These are phyloP conservation scores for Triglochin maritima DNA, from an alignment of 106 monocot species.

Conservation along the genomic window DNA sequence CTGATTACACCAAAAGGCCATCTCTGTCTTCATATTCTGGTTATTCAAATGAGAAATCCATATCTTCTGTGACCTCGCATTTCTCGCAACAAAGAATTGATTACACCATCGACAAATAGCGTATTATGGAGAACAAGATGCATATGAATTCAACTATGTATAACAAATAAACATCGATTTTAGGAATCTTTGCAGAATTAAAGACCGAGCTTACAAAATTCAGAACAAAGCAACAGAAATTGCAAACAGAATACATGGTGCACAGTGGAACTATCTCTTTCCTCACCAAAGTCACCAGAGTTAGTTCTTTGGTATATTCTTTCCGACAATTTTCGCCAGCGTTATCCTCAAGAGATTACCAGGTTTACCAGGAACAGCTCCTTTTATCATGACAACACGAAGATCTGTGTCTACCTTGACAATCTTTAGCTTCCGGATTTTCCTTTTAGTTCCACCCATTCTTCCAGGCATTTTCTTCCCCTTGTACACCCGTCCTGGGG, in stretches of 20 bases:
- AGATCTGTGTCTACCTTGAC: conserved; percentile 87
- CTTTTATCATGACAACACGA: conserved; percentile 75
- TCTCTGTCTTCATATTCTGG: no score
- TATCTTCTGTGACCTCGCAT: no score
- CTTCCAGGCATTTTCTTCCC: conserved; percentile 98
- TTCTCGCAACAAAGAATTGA: no score
- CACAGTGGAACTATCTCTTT: neutral
- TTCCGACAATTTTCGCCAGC: conserved; percentile 86
- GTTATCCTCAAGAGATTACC: conserved; percentile 90
- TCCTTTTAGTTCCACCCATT: conserved; percentile 87
- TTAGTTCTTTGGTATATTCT: conserved; percentile 91
- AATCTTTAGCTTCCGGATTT: conserved; percentile 77
- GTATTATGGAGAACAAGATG: no score
- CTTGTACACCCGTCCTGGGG: conserved; percentile 89
- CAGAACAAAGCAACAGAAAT: neutral
- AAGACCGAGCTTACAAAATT: no score
- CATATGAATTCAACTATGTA: no score
- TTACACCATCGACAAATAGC: no score
- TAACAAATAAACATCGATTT: no score
- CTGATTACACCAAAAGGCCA: no score
- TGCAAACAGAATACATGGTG: no score
- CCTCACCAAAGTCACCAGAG: neutral
- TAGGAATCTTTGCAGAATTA: no score
- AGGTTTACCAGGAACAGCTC: conserved; percentile 88
- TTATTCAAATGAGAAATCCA: no score